Evolutionary conservation across 139 green algal species (phyloP).

Genomic region (Zygnema circumcarinatum): DNA sequence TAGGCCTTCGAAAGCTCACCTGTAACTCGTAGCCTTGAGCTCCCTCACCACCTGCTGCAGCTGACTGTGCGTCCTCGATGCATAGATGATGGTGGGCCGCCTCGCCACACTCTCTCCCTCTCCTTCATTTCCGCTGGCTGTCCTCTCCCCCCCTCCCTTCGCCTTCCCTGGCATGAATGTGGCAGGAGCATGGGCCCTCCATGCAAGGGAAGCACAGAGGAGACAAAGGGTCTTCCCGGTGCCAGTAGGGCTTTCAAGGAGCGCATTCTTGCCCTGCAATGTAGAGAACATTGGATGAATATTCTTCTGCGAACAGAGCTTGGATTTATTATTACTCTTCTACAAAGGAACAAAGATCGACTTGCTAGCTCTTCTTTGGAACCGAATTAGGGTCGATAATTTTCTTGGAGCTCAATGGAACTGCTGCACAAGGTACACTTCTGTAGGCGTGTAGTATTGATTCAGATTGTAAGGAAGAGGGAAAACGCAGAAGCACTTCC

Average conservation of each 20-base stretch:
- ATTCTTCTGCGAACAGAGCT: too few relatives aligned
- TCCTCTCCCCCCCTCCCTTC: constrained; percentile 61
- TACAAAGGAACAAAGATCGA: too few relatives aligned
- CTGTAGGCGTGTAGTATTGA: too few relatives aligned
- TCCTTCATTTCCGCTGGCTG: neutral
- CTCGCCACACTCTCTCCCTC: neutral
- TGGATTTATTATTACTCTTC: too few relatives aligned
- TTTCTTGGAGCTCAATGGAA: too few relatives aligned
- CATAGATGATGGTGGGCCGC: constrained; percentile 83
- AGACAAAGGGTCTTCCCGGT: constrained; percentile 98
- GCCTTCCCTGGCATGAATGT: neutral
- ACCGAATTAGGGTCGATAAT: too few relatives aligned
- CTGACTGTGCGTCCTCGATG: constrained; percentile 92
- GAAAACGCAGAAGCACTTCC: too few relatives aligned
- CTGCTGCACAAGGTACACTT: too few relatives aligned
- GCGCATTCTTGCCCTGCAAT: constrained; percentile 46
- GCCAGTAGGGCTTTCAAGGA: constrained; percentile 94
- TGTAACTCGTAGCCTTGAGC: constrained; percentile 81
- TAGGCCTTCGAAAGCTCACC: constrained; percentile 20
- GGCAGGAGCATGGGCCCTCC: constrained; percentile 59
- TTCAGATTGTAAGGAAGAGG: too few relatives aligned
- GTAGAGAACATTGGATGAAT: too few relatives aligned
- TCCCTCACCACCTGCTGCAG: constrained; percentile 93
- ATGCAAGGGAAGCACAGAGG: constrained; percentile 91
- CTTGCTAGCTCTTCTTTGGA: too few relatives aligned